phyloP scores from a whole-genome alignment of 345 rosid species.

The rapeseed (Brassica napus) region DNA sequence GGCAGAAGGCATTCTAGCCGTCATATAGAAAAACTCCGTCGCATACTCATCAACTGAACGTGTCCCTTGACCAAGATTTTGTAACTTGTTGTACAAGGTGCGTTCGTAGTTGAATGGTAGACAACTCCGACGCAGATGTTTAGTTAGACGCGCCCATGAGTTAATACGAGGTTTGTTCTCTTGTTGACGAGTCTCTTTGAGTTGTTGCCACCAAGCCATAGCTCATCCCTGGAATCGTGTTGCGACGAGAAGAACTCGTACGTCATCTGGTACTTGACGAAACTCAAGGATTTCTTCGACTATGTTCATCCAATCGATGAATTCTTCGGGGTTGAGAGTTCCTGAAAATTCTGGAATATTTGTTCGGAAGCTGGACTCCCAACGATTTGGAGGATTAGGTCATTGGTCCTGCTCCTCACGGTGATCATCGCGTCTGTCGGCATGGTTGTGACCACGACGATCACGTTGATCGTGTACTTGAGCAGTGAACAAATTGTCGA shows the following conservation, averaged over 20 bases:
- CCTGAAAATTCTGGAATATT: neutral
- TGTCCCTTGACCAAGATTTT: neutral
- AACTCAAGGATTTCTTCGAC: neutral
- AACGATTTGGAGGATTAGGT: neutral
- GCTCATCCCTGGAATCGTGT: neutral
- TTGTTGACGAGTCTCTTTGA: neutral
- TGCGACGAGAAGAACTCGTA: neutral
- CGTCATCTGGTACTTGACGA: neutral
- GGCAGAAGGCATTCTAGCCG: no score
- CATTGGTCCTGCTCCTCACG: no score
- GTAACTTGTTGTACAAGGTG: no score
- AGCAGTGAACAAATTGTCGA: no score
- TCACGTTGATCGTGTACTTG: no score
- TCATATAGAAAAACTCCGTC: no score
- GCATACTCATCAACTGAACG: no score
- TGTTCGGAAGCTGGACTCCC: neutral
- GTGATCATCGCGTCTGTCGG: no score
- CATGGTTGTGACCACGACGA: no score
- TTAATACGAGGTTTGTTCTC: neutral
- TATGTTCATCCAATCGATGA: neutral
- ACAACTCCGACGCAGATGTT: neutral
- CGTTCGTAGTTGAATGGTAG: neutral
- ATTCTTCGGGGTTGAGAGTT: neutral
- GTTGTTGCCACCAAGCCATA: neutral
- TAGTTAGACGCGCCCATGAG: neutral